These are phyloP conservation scores for Piloderma croceum DNA, from an alignment of 768 basidiomycete genomes.

Conservation along the genomic window DNA sequence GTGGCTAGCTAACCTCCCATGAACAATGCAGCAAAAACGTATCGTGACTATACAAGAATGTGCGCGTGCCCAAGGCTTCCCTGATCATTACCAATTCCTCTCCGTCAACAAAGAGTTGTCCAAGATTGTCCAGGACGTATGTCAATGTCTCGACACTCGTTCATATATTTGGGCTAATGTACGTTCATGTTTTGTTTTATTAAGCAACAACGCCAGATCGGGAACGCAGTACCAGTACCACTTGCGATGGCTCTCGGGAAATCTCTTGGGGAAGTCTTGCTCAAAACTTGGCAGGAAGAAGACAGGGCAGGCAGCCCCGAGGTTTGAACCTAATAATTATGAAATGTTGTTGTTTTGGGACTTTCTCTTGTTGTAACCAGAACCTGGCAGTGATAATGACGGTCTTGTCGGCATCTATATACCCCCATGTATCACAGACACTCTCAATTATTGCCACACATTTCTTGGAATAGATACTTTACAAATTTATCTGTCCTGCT, in stretches of 20 bases:
- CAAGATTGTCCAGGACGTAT: slow-evolving; percentile 46
- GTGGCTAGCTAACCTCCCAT: slow-evolving; percentile 1
- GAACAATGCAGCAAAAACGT: slow-evolving; percentile 55
- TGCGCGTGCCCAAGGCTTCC: slow-evolving; percentile 76
- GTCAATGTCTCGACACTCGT: slow-evolving; percentile 17
- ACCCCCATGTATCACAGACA: too few relatives aligned
- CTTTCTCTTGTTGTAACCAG: too few relatives aligned
- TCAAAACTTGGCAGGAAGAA: neutral
- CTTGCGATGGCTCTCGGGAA: slow-evolving; percentile 59
- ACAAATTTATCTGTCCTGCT: too few relatives aligned
- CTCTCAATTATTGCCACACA: too few relatives aligned
- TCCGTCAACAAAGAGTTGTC: slow-evolving; percentile 35
- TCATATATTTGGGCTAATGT: slow-evolving; percentile 2
- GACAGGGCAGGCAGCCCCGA: neutral
- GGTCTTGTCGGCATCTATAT: too few relatives aligned
- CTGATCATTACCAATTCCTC: slow-evolving; percentile 60
- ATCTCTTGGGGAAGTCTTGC: slow-evolving; percentile 23
- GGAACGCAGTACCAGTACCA: slow-evolving; percentile 74
- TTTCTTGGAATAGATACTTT: too few relatives aligned
- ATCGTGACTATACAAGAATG: slow-evolving; percentile 61
- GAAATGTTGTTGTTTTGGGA: neutral
- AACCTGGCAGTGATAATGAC: too few relatives aligned
- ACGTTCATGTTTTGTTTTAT: slow-evolving; percentile 1
- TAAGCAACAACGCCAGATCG: slow-evolving; percentile 73
- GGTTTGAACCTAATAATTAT: neutral